These are phyloP conservation scores for Nicotiana tabacum DNA, from an alignment of 257 asterid species.

Conservation along the genomic window DNA sequence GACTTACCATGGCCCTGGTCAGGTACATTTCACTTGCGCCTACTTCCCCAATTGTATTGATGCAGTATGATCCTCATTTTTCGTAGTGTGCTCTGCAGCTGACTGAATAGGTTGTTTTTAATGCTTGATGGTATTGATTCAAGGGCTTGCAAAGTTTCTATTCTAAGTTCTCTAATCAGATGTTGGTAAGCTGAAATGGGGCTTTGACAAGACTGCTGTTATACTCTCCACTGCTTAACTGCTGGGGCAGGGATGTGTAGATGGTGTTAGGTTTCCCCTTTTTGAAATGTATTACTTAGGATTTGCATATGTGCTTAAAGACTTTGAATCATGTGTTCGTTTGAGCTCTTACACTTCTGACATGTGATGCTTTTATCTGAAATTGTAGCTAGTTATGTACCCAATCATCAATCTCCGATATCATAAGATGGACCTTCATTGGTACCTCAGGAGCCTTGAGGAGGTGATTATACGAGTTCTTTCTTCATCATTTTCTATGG, in stretches of 20 bases:
- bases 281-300: not conserved
- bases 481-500: conserved; percentile 54
- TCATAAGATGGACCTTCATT: conserved; percentile 79
- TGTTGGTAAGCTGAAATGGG: not conserved
- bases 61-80: not conserved
- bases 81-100: not conserved
- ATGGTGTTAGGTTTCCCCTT: not conserved
- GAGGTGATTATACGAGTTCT: conserved; percentile 88
- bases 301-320: not conserved
- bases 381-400: conserved; percentile 79
- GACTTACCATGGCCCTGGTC: conserved; percentile 98
- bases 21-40: conserved; percentile 39
- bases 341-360: conserved; percentile 6
- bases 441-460: conserved; percentile 94
- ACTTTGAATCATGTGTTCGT: not conserved
- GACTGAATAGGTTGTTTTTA: not conserved
- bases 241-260: not conserved
- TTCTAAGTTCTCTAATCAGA: not conserved
- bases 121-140: not conserved
- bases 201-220: not conserved
- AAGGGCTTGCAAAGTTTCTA: not conserved
- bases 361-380: not conserved
- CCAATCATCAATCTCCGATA: conserved; percentile 89
- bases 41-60: not conserved
- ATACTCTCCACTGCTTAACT: not conserved